Percentiles rank a stretch among this genome's conserved stretches.
These are phyloP conservation scores for Cystobasidium ongulense DNA, from an alignment of 768 basidiomycete species.

Conservation along the genomic window DNA sequence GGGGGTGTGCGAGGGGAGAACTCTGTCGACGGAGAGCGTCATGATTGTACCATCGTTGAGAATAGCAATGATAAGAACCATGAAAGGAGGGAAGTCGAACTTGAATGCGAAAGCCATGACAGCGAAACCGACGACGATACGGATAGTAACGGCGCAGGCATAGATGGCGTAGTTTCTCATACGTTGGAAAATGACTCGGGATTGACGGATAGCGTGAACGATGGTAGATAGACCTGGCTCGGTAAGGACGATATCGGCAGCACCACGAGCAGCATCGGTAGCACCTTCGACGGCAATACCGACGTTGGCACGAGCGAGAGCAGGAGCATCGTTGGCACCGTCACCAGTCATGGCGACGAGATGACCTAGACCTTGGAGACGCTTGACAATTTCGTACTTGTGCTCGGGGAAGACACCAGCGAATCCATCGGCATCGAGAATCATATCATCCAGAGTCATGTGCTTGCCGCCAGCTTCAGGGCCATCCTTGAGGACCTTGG, in stretches of 20 bases:
- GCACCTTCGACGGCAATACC: slow-evolving; percentile 99
- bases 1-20: slow-evolving; percentile 81
- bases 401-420: slow-evolving; percentile 99
- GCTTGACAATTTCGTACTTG: slow-evolving; percentile 99
- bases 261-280: slow-evolving; percentile 95
- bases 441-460: slow-evolving; percentile 86
- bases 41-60: slow-evolving; percentile 99
- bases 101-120: slow-evolving; percentile 90
- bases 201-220: slow-evolving; percentile 95
- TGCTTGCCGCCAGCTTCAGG: slow-evolving; percentile 79
- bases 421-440: slow-evolving; percentile 98
- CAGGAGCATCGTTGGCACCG: slow-evolving; percentile 97
- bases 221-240: slow-evolving; percentile 99
- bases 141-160: slow-evolving; percentile 61
- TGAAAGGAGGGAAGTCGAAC: slow-evolving; percentile 99
- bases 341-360: slow-evolving; percentile 99
- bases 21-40: slow-evolving; percentile 85
- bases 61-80: slow-evolving; percentile 95
- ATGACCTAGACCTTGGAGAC: slow-evolving; percentile 90
- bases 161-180: slow-evolving; percentile 96
- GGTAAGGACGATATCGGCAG: slow-evolving; percentile 94
- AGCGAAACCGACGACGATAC: slow-evolving; percentile 96
- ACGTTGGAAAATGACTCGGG: slow-evolving; percentile 98
- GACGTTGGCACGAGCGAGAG: slow-evolving; percentile 94
- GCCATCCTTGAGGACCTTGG: slow-evolving; percentile 97